Base-by-base conservation (phyloP, 1,284 basidiomycete species). In the Ceratobasidium sp. region DNA sequence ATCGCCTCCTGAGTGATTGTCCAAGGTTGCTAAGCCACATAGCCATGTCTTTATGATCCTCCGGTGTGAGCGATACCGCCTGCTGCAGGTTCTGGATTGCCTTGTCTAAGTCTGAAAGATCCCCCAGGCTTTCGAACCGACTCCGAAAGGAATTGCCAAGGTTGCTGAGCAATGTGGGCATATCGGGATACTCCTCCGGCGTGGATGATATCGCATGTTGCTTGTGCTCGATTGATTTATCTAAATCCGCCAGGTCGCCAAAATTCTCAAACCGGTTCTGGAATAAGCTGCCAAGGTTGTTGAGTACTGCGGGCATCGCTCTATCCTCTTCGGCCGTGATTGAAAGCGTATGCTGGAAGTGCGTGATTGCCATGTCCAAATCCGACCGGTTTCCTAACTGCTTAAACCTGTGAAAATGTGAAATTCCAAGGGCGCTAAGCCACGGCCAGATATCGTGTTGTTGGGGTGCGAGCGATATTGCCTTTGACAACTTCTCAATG, bases 251-350 rank as follows among this genome's bases (percentile, higher is more conserved):
- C 33, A 41, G 0, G 1, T 36, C n/a, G 2, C 64, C 50, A 6
- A 33, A 22, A 8, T 27, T 24, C 27, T n/a, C 11, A 36, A 66
- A 66, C 41, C 47, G 29, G 17, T 14, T 66, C 24, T 53, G 8
- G 33, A 51, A 36, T 29, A 48, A 29, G 3, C 0, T 53, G 8
- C 47, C 45, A 1, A 66, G 31, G 64, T 54, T 51, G 24, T 27
- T 27, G 9, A 66, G 11, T 31, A 11, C 17, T 1, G 19, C 27
- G 1, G 64, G 31, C 50, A 31, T 66, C 11, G 31, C 22, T 6
- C 31, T 24, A 53, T 66, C 48, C 3, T 19, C 31, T 9, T 66
- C 64, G 5, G 64, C 11, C 29, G 64, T 54, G 45, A 53, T 47
- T 15, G 64, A 53, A 4, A 53, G 27, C 2, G 45, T 27, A 15